Evolutionary conservation across 2,329 filamentous ascomycete genomes (phyloP).

Genomic region (Stromatinia cepivora): DNA sequence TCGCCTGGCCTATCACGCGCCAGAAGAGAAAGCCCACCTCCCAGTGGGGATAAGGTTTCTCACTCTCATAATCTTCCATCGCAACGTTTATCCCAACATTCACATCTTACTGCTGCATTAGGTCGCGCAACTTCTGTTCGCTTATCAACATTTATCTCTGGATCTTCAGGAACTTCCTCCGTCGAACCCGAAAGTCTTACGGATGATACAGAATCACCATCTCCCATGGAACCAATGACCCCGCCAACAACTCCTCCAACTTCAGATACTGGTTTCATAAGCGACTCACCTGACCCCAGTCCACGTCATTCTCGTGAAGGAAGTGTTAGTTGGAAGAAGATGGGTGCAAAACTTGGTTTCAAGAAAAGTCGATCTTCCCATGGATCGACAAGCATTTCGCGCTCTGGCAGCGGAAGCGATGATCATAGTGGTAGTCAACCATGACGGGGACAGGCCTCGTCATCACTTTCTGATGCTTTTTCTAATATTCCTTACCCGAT

Average conservation of each 20-base stretch:
- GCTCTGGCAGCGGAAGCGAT: slow-evolving; percentile 37
- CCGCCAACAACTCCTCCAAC: slow-evolving; percentile 72
- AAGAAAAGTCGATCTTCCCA: slow-evolving; percentile 51
- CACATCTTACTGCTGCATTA: slow-evolving; percentile 37
- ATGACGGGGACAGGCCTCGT: slow-evolving; percentile 61
- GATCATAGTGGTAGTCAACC: slow-evolving; percentile 45
- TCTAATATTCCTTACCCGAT: slow-evolving; percentile 37
- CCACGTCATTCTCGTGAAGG: slow-evolving; percentile 32
- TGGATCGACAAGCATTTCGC: slow-evolving; percentile 46
- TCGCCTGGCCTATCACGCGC: slow-evolving; percentile 33
- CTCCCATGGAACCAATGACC: slow-evolving; percentile 64
- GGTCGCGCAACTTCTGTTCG: slow-evolving; percentile 30
- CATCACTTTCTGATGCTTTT: slow-evolving; percentile 46
- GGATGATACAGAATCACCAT: slow-evolving; percentile 58
- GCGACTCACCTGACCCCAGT: slow-evolving; percentile 35
- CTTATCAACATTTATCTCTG: slow-evolving; percentile 35
- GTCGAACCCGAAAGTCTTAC: slow-evolving; percentile 56
- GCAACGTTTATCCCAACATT: slow-evolving; percentile 37
- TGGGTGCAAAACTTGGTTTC: slow-evolving; percentile 61
- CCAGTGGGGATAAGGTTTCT: slow-evolving; percentile 30
- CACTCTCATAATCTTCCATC: slow-evolving; percentile 32
- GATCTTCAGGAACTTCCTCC: slow-evolving; percentile 47
- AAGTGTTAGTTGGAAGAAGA: slow-evolving; percentile 59
- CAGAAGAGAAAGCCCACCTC: slow-evolving; percentile 35
- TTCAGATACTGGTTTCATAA: slow-evolving; percentile 46